Conservation (phyloP, 1,284 basidiomycete genomes). For the Singerocomus rubriflavus region DNA sequence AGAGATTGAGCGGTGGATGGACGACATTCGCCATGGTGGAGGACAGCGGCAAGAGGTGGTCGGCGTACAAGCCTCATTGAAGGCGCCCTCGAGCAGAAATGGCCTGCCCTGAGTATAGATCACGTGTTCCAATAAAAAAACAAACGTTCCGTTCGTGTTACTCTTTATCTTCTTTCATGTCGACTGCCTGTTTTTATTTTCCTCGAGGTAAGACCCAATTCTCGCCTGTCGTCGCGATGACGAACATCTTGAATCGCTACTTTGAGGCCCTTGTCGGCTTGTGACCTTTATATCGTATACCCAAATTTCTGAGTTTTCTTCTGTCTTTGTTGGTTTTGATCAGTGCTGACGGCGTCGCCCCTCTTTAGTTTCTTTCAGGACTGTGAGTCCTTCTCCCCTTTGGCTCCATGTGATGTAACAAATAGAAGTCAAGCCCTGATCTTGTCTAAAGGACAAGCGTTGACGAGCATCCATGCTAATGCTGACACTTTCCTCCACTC, state of each 20-base stretch:
- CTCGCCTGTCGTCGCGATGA: constrained; percentile 39
- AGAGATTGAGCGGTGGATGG: constrained; percentile 63
- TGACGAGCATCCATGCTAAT: constrained; percentile 86
- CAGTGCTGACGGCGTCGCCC: constrained; percentile 7
- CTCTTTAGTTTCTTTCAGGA: not conserved
- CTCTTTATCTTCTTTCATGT: constrained; percentile 30
- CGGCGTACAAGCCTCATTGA: constrained; percentile 15
- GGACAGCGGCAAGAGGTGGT: constrained; percentile 25
- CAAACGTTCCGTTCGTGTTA: too few relatives aligned
- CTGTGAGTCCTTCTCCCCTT: constrained; percentile 40
- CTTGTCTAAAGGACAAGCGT: constrained; percentile 63
- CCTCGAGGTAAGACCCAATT: constrained; percentile 21
- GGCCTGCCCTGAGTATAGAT: constrained; percentile 24
- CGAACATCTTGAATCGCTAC: constrained; percentile 81
- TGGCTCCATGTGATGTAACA: constrained; percentile 52
- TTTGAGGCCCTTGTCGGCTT: constrained; percentile 60
- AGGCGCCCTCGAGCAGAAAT: constrained; percentile 13
- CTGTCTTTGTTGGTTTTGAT: constrained; percentile 2
- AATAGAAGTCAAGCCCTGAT: constrained; percentile 89
- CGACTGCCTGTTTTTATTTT: constrained; percentile 1
- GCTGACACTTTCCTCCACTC: constrained; percentile 41
- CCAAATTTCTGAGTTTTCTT: constrained; percentile 77
- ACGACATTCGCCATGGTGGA: constrained; percentile 68
- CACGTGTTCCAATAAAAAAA: constrained; percentile 32
- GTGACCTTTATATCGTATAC: constrained; percentile 70